Evolutionary conservation across 1,139 yeast species (phyloP).

Genomic region (Saccharomyces hybrid): DNA sequence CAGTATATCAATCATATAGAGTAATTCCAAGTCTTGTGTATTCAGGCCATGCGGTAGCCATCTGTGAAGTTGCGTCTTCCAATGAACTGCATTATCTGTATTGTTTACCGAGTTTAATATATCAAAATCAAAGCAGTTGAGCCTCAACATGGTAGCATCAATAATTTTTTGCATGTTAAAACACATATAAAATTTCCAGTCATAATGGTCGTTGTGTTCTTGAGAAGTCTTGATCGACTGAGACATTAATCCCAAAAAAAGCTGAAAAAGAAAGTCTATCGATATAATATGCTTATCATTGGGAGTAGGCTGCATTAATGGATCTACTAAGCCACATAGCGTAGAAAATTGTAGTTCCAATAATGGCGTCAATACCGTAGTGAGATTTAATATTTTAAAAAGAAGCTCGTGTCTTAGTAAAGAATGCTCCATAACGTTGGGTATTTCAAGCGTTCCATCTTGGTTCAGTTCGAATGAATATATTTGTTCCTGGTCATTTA

Average conservation of each 20-base stretch:
- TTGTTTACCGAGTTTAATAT: constrained; percentile 39
- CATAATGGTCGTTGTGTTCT: constrained; percentile 5
- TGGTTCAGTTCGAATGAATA: constrained; percentile 29
- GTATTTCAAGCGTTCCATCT: constrained; percentile 17
- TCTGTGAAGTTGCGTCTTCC: constrained; percentile 32
- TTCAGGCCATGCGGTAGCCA: constrained; percentile 49
- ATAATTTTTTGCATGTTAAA: constrained; percentile 41
- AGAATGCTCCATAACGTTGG: constrained; percentile 26
- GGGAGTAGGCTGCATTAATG: constrained; percentile 61
- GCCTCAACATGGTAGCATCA: constrained; percentile 35
- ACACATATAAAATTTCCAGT: constrained; percentile 37
- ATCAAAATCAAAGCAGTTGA: constrained; percentile 46
- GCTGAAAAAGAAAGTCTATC: constrained; percentile 45
- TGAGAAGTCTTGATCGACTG: constrained; percentile 12
- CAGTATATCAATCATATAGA: constrained; percentile 48
- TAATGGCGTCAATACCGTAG: constrained; percentile 16
- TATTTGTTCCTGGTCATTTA: constrained; percentile 20
- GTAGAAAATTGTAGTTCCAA: constrained; percentile 18
- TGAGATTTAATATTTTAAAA: constrained; percentile 17
- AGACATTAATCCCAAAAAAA: constrained; percentile 41
- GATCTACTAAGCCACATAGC: constrained; percentile 46
- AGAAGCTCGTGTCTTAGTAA: constrained; percentile 25
- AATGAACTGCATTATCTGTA: constrained; percentile 39
- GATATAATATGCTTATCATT: constrained; percentile 47
- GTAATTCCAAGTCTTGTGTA: constrained; percentile 38